Conservation (phyloP, 2,329 filamentous ascomycete species). For the Annulohypoxylon truncatum region DNA sequence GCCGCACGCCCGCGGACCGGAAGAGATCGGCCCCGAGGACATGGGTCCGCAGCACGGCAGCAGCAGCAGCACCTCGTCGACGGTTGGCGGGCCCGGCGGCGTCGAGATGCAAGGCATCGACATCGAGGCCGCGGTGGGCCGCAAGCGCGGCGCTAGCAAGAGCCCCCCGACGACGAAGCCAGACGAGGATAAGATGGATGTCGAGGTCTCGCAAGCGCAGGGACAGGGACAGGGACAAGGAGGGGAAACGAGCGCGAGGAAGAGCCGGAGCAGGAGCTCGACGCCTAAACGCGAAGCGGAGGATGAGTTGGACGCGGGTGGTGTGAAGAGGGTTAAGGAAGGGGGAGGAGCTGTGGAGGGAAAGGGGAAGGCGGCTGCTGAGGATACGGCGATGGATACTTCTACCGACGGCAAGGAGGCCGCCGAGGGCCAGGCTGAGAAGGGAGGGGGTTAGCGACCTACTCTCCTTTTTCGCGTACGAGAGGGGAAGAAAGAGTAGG, state of each 20-base stretch:
- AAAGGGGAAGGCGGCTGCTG: neutral
- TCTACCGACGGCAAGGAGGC: constrained; percentile 7
- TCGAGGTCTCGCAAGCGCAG: constrained; percentile 32
- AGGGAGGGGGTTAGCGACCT: neutral
- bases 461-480: neutral
- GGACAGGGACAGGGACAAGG: neutral
- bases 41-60: constrained; percentile 74
- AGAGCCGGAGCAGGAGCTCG: constrained; percentile 42
- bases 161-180: constrained; percentile 15
- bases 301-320: constrained; percentile 56
- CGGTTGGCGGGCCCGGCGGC: constrained; percentile 53
- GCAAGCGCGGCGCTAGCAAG: constrained; percentile 52
- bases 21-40: constrained; percentile 86
- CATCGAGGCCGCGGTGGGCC: constrained; percentile 70
- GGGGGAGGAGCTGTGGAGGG: constrained; percentile 40
- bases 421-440: constrained; percentile 2
- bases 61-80: constrained; percentile 54
- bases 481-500: neutral
- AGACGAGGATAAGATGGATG: constrained; percentile 48
- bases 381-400: constrained; percentile 15
- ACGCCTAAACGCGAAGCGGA: constrained; percentile 69
- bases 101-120: constrained; percentile 68
- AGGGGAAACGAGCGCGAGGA: neutral
- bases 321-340: constrained; percentile 63
- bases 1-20: constrained; percentile 86